A percentile compares a stretch with the other conserved stretches of the same genome.
Conservation (phyloP, 495 filamentous ascomycete species). For the Letharia columbiana region DNA sequence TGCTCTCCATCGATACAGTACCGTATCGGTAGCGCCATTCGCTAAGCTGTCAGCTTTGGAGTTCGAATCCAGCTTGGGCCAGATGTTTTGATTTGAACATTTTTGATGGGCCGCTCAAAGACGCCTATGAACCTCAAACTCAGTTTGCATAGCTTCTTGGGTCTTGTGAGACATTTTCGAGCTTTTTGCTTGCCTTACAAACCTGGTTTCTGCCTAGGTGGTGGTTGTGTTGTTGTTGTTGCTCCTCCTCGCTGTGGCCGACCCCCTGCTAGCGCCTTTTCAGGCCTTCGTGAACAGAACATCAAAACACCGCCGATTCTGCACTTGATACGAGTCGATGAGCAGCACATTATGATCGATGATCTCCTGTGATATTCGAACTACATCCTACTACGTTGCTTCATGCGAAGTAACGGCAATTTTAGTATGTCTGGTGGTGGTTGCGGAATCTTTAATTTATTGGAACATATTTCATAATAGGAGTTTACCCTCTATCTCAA, state of each 20-base stretch:
- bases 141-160: background rate
- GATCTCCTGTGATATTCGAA: background rate
- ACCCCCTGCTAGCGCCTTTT: background rate
- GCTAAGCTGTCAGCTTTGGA: background rate
- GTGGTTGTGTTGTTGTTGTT: background rate
- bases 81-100: background rate
- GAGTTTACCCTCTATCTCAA: background rate
- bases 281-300: background rate
- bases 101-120: background rate
- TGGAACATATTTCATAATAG: background rate
- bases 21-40: constrained; percentile 1
- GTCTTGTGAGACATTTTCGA: background rate
- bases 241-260: background rate
- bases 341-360: background rate
- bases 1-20: background rate
- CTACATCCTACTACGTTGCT: background rate
- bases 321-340: background rate
- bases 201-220: background rate
- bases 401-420: background rate
- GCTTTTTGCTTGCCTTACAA: background rate
- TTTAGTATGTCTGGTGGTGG: background rate
- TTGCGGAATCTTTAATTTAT: background rate
- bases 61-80: background rate
- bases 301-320: background rate
- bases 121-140: background rate